Conservation (phyloP, 2,329 filamentous ascomycete species). For the Trichophyton schoenleinii region DNA sequence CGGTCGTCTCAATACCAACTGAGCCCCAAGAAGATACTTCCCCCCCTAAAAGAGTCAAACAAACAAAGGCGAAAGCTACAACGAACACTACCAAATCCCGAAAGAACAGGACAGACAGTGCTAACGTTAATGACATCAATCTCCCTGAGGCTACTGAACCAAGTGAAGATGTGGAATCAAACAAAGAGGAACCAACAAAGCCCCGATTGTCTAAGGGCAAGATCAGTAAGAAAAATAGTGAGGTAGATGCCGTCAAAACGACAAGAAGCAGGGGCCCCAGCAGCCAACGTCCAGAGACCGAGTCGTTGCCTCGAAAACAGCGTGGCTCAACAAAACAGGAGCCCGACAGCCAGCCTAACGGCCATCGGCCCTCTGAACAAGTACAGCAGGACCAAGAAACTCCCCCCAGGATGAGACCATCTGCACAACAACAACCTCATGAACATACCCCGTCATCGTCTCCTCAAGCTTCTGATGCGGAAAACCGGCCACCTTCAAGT, state of each 20-base stretch:
- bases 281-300: background rate
- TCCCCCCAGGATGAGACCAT: background rate
- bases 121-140: background rate
- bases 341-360: background rate
- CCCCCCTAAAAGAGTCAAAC: constrained; percentile 11
- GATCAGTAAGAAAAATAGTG: background rate
- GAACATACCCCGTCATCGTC: constrained; percentile 49
- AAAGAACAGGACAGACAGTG: constrained; percentile 3
- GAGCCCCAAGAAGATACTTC: background rate
- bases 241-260: background rate
- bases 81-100: background rate
- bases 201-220: background rate
- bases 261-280: background rate
- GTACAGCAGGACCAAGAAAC: background rate
- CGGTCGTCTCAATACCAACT: background rate
- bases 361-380: background rate
- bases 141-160: background rate
- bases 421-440: constrained; percentile 21
- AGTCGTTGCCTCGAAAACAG: background rate
- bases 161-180: background rate
- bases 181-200: background rate
- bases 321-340: background rate
- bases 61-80: background rate
- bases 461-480: constrained; percentile 65
- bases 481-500: constrained; percentile 64